Base-by-base conservation (phyloP, 169 alveolate genomes). In the Plasmodium vivax region DNA sequence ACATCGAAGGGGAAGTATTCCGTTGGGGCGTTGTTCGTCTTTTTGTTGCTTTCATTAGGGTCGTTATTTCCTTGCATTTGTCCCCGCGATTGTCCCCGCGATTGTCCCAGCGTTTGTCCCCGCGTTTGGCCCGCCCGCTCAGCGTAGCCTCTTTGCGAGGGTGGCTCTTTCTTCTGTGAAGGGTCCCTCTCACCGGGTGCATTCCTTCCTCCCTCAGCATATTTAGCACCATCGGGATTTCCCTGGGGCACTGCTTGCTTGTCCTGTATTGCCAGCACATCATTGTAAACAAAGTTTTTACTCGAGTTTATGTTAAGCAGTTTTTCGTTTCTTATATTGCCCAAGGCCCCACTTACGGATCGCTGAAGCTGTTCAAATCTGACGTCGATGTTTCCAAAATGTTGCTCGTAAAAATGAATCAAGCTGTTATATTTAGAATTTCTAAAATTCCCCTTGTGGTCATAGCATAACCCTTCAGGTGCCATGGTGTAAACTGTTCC, bases 401-500 rank as follows among this genome's bases (percentile, higher is more conserved):
- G 38, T 58, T 88, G 94, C 51, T 88, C 84, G 62, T 88, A 88
- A 79, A 88, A 88, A 88, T 88, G 74, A 80, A 88, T 74, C 38
- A 88, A 54, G 36, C 68, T 41, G 54, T 88, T 88, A 88, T 88
- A 88, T 88, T 88, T 79, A 30, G 94, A 88, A 41, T 88, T 82
- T 71, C 94, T 88, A 88, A 38, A 88, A 62, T 88, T 88, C 27
- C 94, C 91, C 54, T 80, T 88, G 47, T 88, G 72, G 72, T 88
- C 94, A 34, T 88, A 88, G 32, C 94, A 88, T 45, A 88, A 88
- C 6, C 94, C 94, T 38, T 88, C 94, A 27, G 94, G 94, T 56
- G 94, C 94, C 94, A 88, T 88, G 23, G 94, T 80, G 72, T 88
- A 88, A 32, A 88, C 94, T 19, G 94, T 88, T 27, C 94, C 94